Evolutionary conservation across 83 land plant genomes (phyloP).

Genomic region (Picea engelmannii): DNA sequence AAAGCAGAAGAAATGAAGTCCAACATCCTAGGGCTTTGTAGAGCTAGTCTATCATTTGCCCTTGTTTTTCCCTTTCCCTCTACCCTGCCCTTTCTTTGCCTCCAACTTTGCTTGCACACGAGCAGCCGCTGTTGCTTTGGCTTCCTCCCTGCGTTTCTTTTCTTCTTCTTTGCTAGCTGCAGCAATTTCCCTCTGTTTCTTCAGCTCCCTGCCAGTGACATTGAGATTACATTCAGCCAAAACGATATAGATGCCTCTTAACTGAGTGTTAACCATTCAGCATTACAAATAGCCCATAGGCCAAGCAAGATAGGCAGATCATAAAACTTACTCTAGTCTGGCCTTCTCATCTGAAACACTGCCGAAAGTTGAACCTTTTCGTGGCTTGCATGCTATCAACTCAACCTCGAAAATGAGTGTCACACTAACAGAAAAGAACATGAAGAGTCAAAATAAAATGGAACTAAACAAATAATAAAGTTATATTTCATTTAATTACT

Average conservation of each 20-base stretch:
- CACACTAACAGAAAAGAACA: slow-evolving; percentile 50
- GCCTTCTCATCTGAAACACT: slow-evolving; percentile 86
- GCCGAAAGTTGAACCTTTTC: slow-evolving; percentile 74
- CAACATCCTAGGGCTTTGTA: background rate
- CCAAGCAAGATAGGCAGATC: slow-evolving; percentile 1
- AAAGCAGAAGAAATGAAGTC: background rate
- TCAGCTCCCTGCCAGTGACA: slow-evolving; percentile 58
- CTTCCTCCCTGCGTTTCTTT: slow-evolving; percentile 93
- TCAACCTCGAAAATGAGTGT: slow-evolving; percentile 90
- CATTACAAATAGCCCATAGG: background rate
- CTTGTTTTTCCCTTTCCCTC: slow-evolving; percentile 79
- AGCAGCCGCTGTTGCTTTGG: slow-evolving; percentile 94
- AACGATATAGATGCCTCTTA: too few relatives aligned
- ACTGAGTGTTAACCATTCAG: background rate
- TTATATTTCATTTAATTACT: background rate
- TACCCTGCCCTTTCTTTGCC: slow-evolving; percentile 75
- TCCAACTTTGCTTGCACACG: slow-evolving; percentile 88
- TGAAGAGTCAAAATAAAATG: too few relatives aligned
- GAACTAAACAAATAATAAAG: background rate
- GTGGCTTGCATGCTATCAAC: slow-evolving; percentile 77
- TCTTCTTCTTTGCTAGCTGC: slow-evolving; percentile 92
- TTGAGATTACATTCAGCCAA: background rate
- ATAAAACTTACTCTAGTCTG: slow-evolving; percentile 74
- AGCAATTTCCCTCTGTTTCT: slow-evolving; percentile 84
- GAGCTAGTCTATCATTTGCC: slow-evolving; percentile 2